Evolutionary conservation across 768 basidiomycete species (phyloP).

Genomic region (Podaxis sp.): DNA sequence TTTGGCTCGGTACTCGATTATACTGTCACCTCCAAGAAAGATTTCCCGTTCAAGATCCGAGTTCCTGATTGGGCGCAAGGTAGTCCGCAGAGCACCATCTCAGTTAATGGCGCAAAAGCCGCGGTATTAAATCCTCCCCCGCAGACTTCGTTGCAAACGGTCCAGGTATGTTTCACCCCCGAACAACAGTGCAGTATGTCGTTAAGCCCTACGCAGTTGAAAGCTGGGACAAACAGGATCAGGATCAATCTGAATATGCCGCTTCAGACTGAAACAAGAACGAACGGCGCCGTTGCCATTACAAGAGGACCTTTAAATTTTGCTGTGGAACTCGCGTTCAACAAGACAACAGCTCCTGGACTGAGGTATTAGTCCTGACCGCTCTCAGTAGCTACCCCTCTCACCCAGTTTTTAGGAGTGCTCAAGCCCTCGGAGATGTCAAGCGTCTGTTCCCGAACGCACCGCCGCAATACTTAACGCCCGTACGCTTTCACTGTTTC

Average conservation of each 20-base stretch:
- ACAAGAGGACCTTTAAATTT: constrained; percentile 37
- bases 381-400: background rate
- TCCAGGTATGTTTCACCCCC: constrained; percentile 23
- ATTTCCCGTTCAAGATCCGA: constrained; percentile 37
- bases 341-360: constrained; percentile 31
- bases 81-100: constrained; percentile 31
- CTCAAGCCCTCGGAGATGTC: constrained; percentile 34
- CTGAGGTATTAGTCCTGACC: constrained; percentile 24
- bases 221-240: constrained; percentile 29
- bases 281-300: constrained; percentile 35
- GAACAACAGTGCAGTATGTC: background rate
- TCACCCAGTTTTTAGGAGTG: constrained; percentile 26
- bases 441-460: constrained; percentile 34
- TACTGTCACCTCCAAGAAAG: constrained; percentile 28
- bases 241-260: constrained; percentile 30
- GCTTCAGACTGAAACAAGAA: constrained; percentile 31
- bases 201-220: background rate
- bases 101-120: constrained; percentile 26
- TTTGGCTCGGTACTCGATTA: constrained; percentile 37
- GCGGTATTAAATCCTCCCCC: constrained; percentile 23
- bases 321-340: constrained; percentile 34
- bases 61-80: constrained; percentile 36
- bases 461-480: constrained; percentile 32
- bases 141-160: constrained; percentile 29
- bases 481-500: constrained; percentile 23